These are phyloP conservation scores for Anthracocystis panici-leucophaei DNA, from an alignment of 1,284 basidiomycete species.

Conservation along the genomic window DNA sequence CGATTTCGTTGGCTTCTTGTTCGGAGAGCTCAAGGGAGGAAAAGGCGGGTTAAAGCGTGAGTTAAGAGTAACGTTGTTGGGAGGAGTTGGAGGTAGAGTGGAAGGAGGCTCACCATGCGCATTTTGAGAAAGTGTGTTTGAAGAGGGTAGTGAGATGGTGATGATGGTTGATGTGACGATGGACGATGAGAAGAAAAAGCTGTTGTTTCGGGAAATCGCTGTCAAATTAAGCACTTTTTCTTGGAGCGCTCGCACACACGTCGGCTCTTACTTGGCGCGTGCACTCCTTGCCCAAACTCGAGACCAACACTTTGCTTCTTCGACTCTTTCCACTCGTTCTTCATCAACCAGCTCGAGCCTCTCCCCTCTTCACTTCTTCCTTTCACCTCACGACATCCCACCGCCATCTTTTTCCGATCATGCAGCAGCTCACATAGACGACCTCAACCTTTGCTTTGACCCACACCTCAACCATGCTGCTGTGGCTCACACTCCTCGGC, in stretches of 20 bases:
- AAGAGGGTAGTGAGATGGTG: neutral
- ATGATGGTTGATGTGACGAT: constrained; percentile 10
- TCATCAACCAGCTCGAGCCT: no score
- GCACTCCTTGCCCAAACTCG: no score
- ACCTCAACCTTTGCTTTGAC: neutral
- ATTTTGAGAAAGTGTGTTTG: constrained; percentile 18
- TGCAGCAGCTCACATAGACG: neutral
- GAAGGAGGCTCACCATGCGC: constrained; percentile 38
- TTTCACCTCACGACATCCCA: neutral
- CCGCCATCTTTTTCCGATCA: neutral
- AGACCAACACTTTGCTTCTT: no score
- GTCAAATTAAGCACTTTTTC: neutral
- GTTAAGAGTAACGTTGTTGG: neutral
- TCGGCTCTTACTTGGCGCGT: no score
- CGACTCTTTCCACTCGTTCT: no score
- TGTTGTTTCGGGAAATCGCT: no score
- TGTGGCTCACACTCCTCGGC: constrained; percentile 37
- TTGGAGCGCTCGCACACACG: no score
- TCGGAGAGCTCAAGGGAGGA: constrained; percentile 38
- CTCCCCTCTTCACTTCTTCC: no score
- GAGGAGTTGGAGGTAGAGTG: neutral
- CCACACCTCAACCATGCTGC: constrained; percentile 21
- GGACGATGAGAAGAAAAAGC: neutral
- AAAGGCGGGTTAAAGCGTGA: neutral
- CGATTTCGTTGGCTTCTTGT: constrained; percentile 75